Base-by-base conservation (phyloP, 1,284 basidiomycete species). In the Tilletia caries region DNA sequence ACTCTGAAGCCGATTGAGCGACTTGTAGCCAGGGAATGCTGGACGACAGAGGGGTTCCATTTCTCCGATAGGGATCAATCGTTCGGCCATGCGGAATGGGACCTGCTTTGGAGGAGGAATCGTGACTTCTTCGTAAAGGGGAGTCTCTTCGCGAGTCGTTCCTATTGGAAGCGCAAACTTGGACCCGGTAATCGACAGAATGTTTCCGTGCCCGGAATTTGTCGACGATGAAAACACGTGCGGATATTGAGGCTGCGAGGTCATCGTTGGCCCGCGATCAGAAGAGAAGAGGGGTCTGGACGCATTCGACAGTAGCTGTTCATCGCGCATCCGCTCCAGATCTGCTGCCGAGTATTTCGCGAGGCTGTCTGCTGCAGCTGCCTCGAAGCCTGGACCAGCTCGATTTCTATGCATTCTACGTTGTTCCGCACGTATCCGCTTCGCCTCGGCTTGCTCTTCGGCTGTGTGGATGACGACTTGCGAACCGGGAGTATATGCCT, bases 1-100 rank as follows among this genome's bases (percentile, higher is more conserved):
- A 6, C 92, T 95, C 83, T 99, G 96, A 72, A 99, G 91, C 73
- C 96, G 88, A 82, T 99, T 99, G 73, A 99, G 86, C 23, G 89
- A 87, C 62, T 87, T 86, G 82, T 98, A 98, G 32, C 92, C 92
- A 0, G 91, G 89, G 84, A 98, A 98, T 34, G 92, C 96, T n/a
- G 91, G 91, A 76, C 86, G 87, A 1, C 91, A 90, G 27, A 98
- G 84, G 5, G 88, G 86, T 64, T 95, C 92, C 37, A 98, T 87
- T 70, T 93, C 90, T 4, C 85, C 78, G 13, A 98, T 87, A 6
- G 86, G 85, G 44, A 98, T 87, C 1, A 91, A 88, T 25, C 89
- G 88, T 83, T 98, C 96, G 12, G 86, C 86, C 12, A 82, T 81
- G 68, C 89, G 89, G 37, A 91, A 90, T 1, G 95, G 93, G 1